Percentiles rank a stretch among this genome's conserved stretches.
These are phyloP conservation scores for Lippia alba DNA, from an alignment of 305 asterid species.

Conservation along the genomic window DNA sequence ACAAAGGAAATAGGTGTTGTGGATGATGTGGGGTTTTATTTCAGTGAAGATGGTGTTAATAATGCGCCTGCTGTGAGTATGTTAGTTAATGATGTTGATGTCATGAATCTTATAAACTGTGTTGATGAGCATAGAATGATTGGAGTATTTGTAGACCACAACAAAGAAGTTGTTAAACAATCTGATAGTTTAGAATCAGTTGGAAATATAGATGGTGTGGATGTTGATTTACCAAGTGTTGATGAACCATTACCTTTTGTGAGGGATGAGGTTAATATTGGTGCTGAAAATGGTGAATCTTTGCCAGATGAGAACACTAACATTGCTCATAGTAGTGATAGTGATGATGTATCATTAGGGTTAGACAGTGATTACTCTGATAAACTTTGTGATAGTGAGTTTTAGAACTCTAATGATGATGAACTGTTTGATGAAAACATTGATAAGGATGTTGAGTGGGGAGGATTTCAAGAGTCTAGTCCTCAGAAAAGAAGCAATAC, in stretches of 20 bases:
- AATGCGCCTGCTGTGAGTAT: background rate
- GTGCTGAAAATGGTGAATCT: no score
- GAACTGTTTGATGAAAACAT: background rate
- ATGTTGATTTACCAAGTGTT: background rate
- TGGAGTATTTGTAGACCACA: background rate
- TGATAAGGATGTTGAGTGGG: no score
- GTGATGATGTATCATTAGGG: no score
- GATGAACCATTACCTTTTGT: no score
- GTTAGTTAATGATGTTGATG: background rate
- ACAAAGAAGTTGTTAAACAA: background rate
- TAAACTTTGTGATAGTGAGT: no score
- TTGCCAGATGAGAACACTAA: no score
- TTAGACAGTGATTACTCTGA: no score
- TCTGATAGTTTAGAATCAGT: background rate
- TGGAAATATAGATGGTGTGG: background rate
- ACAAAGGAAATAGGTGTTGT: background rate
- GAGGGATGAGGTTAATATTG: no score
- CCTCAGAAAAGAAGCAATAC: background rate
- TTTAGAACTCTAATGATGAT: background rate
- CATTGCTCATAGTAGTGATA: no score
- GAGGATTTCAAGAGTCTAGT: no score
- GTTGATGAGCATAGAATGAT: background rate
- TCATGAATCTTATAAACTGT: background rate
- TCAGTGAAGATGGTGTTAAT: background rate
- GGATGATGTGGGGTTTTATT: background rate